Evolutionary conservation across 2,329 filamentous ascomycete species (phyloP), one percentile per base, ranked within the genome.

Genomic region (Neonectria neomacrospora): DNA sequence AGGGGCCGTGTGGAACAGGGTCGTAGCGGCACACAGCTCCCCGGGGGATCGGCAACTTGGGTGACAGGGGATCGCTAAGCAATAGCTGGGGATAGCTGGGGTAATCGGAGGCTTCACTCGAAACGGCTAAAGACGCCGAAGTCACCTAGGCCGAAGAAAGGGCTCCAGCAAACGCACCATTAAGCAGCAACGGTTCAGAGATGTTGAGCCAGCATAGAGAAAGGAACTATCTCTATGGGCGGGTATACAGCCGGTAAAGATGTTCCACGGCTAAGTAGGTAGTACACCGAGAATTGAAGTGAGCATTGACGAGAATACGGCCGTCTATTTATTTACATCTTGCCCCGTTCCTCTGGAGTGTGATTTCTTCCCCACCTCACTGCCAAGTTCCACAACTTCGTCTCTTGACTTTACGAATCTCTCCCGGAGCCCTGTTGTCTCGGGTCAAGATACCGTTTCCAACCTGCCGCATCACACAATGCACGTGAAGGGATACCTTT

Each of bases 161-260:
- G 9, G n/a, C 16, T 32, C 26, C n/a, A 20, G 47, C 59, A 61
- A 57, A 61, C 59, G 59, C 59, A 23, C 59, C 59, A 61, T 53
- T 56, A 39, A 61, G n/a, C 39, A n/a, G 26, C 52, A n/a, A 9
- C 20, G 28, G 23, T 18, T 37, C 14, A 23, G 23, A n/a, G 23
- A 14, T 18, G 8, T 14, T 39, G 16, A 37, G 28, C 52, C 32
- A 37, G 53, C 53, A 32, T 47, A 18, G 20, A 16, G 44, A 30
- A 26, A 34, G 20, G 30, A 53, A 52, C 50, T 44, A 41, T 51
- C 14, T 28, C 39, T 18, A 41, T 16, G 42, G 23, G 53, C 20
- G 28, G 44, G 22, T 51, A 34, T 42, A 45, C 6, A 14, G 11
- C 28, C 32, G 41, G 42, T 7, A 39, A 41, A 39, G n/a, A 18